phyloP scores from a whole-genome alignment of 208 protist species.

The Herpetomonas samuelpessoai region DNA sequence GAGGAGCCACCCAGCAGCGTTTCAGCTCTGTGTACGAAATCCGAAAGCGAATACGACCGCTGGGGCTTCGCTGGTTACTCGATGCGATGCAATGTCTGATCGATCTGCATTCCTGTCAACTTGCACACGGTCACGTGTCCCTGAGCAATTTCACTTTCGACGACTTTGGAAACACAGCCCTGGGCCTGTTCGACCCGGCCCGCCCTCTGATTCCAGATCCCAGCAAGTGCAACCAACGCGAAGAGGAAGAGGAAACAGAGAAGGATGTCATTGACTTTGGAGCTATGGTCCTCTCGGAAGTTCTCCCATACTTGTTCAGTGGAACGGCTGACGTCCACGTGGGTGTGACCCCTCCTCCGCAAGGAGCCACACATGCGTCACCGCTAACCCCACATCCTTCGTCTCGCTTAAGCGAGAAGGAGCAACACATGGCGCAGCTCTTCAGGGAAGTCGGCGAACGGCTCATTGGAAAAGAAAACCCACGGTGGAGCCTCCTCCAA shows the following conservation, averaged over 20 bases:
- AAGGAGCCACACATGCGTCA: no score
- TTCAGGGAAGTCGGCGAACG: conserved; percentile 55
- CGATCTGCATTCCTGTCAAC: conserved; percentile 55
- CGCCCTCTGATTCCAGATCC: background rate
- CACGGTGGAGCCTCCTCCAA: conserved; percentile 49
- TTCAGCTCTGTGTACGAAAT: conserved; percentile 64
- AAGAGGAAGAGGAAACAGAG: background rate
- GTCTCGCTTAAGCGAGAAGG: background rate
- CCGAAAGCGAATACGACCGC: conserved; percentile 35
- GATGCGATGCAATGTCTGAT: conserved; percentile 62
- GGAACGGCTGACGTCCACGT: background rate
- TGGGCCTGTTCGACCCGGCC: conserved; percentile 50
- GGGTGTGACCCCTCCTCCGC: no score
- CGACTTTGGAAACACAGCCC: conserved; percentile 66
- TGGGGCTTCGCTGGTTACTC: conserved; percentile 60
- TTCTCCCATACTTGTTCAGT: conserved; percentile 35
- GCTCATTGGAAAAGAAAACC: conserved; percentile 55
- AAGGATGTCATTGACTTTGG: conserved; percentile 20
- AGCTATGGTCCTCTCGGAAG: conserved; percentile 26
- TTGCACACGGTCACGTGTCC: conserved; percentile 46
- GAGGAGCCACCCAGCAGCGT: conserved; percentile 60
- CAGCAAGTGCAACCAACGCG: background rate
- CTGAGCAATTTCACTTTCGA: conserved; percentile 76
- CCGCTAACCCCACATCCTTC: background rate
- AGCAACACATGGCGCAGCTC: conserved; percentile 34